Conservation (phyloP, 345 rosid species). For the Bruguiera parviflora region DNA sequence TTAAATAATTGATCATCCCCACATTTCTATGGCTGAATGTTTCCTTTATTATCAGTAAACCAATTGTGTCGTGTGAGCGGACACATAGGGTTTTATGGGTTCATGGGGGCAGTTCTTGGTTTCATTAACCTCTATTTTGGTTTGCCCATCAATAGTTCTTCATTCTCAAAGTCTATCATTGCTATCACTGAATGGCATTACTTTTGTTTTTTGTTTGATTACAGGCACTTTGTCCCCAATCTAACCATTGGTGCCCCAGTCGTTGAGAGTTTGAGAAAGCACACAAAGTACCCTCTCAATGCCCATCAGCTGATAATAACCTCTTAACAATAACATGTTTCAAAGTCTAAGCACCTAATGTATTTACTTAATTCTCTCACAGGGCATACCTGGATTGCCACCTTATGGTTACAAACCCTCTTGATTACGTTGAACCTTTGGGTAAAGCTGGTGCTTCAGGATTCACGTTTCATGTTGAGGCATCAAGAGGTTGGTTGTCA, state of each 20-base stretch:
- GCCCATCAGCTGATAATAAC: not conserved
- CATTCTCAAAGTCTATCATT: not conserved
- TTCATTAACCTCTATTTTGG: not conserved
- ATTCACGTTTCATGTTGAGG: conserved; percentile 91
- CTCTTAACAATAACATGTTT: not conserved
- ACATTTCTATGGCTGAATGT: no score
- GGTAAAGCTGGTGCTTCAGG: conserved; percentile 93
- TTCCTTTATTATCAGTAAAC: no score
- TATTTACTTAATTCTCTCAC: conserved; percentile 14
- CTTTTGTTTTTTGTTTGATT: conserved; percentile 1
- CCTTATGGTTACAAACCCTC: conserved; percentile 87
- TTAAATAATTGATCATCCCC: no score
- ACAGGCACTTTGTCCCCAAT: conserved; percentile 86
- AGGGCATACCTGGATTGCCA: conserved; percentile 96
- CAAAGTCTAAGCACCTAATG: not conserved
- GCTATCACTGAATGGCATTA: not conserved
- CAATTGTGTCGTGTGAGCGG: no score
- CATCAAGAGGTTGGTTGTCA: conserved; percentile 55
- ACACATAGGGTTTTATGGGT: no score
- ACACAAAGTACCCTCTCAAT: conserved; percentile 51
- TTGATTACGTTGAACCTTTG: conserved; percentile 75
- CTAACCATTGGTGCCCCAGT: conserved; percentile 87
- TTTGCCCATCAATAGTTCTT: not conserved
- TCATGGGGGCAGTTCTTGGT: no score
- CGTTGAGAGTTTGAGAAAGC: conserved; percentile 85